Conservation (phyloP, 2,329 filamentous ascomycete species). For the Herpotrichia juniperi region DNA sequence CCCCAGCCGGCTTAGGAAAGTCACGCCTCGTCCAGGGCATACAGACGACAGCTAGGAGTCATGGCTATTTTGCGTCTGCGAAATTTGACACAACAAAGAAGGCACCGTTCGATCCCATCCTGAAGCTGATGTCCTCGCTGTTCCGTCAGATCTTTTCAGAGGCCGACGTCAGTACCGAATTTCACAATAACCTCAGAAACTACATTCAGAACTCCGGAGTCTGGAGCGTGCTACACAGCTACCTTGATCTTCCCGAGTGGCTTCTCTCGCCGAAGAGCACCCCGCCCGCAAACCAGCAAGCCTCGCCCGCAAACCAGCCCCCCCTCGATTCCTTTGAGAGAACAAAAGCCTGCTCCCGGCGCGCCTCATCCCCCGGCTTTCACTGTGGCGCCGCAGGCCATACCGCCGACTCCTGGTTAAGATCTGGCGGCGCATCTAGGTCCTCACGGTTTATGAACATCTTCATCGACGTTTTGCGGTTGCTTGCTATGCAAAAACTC, state of each 20-base stretch:
- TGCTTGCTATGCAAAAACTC: constrained; percentile 82
- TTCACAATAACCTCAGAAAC: constrained; percentile 63
- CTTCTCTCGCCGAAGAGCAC: constrained; percentile 42
- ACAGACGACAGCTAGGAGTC: constrained; percentile 61
- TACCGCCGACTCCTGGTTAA: constrained; percentile 53
- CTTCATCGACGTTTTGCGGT: constrained; percentile 81
- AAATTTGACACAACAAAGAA: constrained; percentile 66
- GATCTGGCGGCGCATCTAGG: constrained; percentile 52
- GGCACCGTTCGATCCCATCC: constrained; percentile 66
- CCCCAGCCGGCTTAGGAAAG: constrained; percentile 65
- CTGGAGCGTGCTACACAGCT: constrained; percentile 62
- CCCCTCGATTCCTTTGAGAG: too few relatives aligned
- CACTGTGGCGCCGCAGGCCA: constrained; percentile 43
- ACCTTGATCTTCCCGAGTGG: constrained; percentile 73
- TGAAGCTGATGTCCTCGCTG: constrained; percentile 65
- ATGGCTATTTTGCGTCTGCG: constrained; percentile 66
- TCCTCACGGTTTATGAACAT: constrained; percentile 82
- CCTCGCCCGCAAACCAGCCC: too few relatives aligned
- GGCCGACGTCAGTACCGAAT: constrained; percentile 65
- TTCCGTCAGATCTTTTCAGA: constrained; percentile 71
- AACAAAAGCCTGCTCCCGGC: constrained; percentile 18
- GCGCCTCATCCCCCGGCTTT: constrained; percentile 42
- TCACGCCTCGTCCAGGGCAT: constrained; percentile 65
- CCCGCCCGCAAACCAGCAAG: constrained; percentile 29
- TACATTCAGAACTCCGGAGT: constrained; percentile 59